Base-by-base conservation (phyloP, 495 filamentous ascomycete genomes). In the Neurospora sp. region DNA sequence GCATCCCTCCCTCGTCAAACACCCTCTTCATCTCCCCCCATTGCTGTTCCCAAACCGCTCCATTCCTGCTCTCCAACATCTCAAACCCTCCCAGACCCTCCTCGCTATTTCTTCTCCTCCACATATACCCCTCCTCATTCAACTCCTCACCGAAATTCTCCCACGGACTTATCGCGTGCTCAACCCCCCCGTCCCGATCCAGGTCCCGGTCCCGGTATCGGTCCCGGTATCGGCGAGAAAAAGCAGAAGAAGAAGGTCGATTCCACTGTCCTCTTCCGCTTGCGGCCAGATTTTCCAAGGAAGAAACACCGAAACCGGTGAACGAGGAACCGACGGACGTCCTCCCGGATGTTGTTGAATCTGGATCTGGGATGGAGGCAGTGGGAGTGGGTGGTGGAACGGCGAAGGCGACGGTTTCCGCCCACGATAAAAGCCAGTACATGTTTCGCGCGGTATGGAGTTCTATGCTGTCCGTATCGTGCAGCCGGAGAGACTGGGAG, bases 361-460 rank as follows among this genome's bases (percentile, higher is more conserved):
- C 41, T 44, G 41, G 41, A 8, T n/a, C 6, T 44, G 42, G 42
- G 7, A 44, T n/a, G n/a, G n/a, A n/a, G n/a, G n/a, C 0, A 4
- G 3, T 4, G 7, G 42, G 1, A 27, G n/a, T 48, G 5, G 54
- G 12, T 3, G 23, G 12, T 1, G 23, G 12, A 35, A 66, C 27
- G 1, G 54, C 72, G 0, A 79, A 46, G 1, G 73, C 74, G 4
- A 81, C 72, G 4, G 77, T 78, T 39, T 81, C 79, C 18, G 79
- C 79, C 77, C 76, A 80, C 20, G 12, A 46, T 2, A 80, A 70
- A 0, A 81, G 72, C 6, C 39, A 69, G 12, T 70, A 69, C 80
- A 81, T 80, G 70, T 74, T 74, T 6, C 62, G 44, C 18, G 77
- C 75, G 9, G 80, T 73, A 18, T 39, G 18, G 8, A 73, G 74